phyloP scores from a whole-genome alignment of 2,329 filamentous ascomycete genomes.

The Karstenula rhodostoma region DNA sequence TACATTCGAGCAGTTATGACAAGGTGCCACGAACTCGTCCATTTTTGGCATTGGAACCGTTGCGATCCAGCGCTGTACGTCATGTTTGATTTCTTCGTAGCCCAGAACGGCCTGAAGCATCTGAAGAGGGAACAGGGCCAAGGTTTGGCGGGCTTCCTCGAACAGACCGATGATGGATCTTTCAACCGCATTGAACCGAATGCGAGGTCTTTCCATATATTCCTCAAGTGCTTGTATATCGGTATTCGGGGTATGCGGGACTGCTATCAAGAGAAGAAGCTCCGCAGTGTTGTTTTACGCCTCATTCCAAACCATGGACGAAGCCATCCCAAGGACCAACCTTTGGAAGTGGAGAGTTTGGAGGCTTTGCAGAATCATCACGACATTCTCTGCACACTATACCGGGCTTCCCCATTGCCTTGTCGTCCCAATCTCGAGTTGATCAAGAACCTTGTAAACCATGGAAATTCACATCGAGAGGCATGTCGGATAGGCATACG shows the following conservation, averaged over 20 bases:
- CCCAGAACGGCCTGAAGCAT: conserved; percentile 60
- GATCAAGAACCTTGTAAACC: conserved; percentile 64
- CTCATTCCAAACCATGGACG: conserved; percentile 68
- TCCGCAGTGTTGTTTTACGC: conserved; percentile 65
- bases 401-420: conserved; percentile 63
- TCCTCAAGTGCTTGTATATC: conserved; percentile 64
- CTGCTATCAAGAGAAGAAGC: conserved; percentile 61
- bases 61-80: conserved; percentile 63
- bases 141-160: conserved; percentile 63
- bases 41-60: conserved; percentile 64
- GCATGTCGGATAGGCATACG: conserved; percentile 66
- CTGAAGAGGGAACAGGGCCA: conserved; percentile 60
- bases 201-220: conserved; percentile 66
- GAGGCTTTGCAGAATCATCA: conserved; percentile 69
- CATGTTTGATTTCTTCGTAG: conserved; percentile 67
- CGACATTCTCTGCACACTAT: conserved; percentile 67
- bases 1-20: conserved; percentile 62
- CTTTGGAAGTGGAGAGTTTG: conserved; percentile 61
- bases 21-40: conserved; percentile 63
- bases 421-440: conserved; percentile 62
- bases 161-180: conserved; percentile 56
- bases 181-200: conserved; percentile 54
- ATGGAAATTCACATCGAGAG: conserved; percentile 65
- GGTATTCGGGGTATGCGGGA: conserved; percentile 58
- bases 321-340: conserved; percentile 66